Evolutionary conservation across 805 yeast genomes (phyloP), one percentile per base, ranked within the genome.

Genomic region (Candida suzukii): DNA sequence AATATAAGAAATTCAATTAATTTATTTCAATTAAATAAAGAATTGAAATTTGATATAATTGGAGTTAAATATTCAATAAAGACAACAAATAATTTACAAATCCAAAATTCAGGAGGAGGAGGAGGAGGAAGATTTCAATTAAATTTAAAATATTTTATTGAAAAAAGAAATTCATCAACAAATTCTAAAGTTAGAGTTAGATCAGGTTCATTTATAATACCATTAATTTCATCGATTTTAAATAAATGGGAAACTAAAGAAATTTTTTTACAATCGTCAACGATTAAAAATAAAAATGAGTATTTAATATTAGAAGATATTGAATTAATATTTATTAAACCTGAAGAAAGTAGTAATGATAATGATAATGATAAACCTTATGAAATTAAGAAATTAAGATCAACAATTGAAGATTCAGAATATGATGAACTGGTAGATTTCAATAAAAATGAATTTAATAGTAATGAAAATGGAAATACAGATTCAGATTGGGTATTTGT

Each of bases 91-190:
- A 12, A 8, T 9, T 21, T 27, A 14, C 4, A 10, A 13, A 35
- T 3, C 3, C 9, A 9, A 2, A 8, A 21, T 3, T n/a, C 14
- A 4, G 25, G n/a, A n/a, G n/a, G n/a, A n/a, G n/a, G n/a, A n/a
- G n/a, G n/a, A n/a, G n/a, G n/a, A n/a, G n/a, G 25, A 6, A 24
- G n/a, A 16, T 35, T 66, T 44, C 58, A 61, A 33, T 33, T 68
- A 18, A 60, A 60, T 31, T 31, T 66, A 2, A 52, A 47, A 5
- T 69, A 64, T 39, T 50, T 49, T 28, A 50, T 67, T 27, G 66
- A 64, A 39, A 52, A 65, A 28, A 52, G 68, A 22, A 54, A 48
- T 34, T 48, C 60, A 46, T 46, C 56, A 3, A 45, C 49, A 7
- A 27, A 21, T 14, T 10, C 18, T 3, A 35, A 19, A 22, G 51